These are phyloP conservation scores for Emergomyces africanus DNA, from an alignment of 2,329 filamentous ascomycete species.

Conservation along the genomic window DNA sequence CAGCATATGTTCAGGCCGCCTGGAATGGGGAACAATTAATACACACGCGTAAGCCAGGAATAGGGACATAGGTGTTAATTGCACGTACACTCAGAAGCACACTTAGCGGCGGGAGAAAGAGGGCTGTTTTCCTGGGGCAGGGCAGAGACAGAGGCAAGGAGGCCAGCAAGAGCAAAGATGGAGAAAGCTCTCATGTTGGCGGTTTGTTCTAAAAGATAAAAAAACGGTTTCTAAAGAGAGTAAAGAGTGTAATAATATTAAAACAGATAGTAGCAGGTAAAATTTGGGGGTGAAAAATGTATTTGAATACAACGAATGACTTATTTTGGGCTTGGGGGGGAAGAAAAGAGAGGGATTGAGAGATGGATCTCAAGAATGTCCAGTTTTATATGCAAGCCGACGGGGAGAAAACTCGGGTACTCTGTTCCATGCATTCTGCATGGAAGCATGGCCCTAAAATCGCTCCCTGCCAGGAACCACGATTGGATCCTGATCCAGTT, in stretches of 20 bases:
- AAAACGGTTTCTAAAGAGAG: background rate
- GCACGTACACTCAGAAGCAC: constrained; percentile 26
- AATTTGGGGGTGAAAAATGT: background rate
- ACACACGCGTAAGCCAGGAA: background rate
- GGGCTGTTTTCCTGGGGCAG: constrained; percentile 23
- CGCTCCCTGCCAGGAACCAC: background rate
- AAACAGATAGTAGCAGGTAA: background rate
- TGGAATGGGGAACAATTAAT: constrained; percentile 5
- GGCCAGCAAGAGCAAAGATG: constrained; percentile 30
- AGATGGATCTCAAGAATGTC: background rate
- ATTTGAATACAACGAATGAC: background rate
- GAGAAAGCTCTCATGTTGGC: constrained; percentile 31
- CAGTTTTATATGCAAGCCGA: background rate
- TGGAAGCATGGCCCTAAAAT: background rate
- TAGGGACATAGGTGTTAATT: background rate
- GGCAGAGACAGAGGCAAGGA: constrained; percentile 34
- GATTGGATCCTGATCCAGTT: background rate
- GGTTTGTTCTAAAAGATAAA: background rate
- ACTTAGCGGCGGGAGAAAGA: constrained; percentile 22
- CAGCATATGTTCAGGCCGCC: constrained; percentile 38
- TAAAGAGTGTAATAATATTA: background rate
- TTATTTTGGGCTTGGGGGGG: background rate
- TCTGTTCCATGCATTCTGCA: background rate
- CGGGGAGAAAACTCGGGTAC: background rate
- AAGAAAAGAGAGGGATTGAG: background rate